Base-by-base conservation (phyloP, 2,329 filamentous ascomycete genomes). In the Pyrenochaeta sp. region DNA sequence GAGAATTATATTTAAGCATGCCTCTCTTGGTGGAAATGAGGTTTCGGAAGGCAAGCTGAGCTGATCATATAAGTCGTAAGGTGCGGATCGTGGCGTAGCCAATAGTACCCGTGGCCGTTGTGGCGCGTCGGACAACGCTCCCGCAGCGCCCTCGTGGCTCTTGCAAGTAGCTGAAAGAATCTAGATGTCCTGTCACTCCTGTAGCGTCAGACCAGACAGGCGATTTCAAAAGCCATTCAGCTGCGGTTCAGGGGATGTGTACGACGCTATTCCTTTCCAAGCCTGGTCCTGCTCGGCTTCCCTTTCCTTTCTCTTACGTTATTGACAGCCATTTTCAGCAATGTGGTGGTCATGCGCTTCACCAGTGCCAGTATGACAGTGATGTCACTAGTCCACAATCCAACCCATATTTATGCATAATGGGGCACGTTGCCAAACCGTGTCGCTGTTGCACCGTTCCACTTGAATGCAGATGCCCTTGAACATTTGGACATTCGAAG, bases 1-100 rank as follows among this genome's bases (percentile, higher is more conserved):
- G 67, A 69, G 42, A 66, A 58, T 12, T 75, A 76, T 54, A 23
- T 68, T n/a, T 68, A 53, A 41, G 10, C 23, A n/a, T n/a, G n/a
- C n/a, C n/a, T n/a, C n/a, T n/a, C n/a, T n/a, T 27, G 23, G 23
- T 27, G 23, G 33, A 31, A 32, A 40, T 21, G 21, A 18, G 17
- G 7, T 6, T 11, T 40, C 17, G 10, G 21, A 40, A 3, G 10
- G 18, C 20, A 40, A 5, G 17, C 10, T 36, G 33, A 17, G 17
- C n/a, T 3, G 33, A 17, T 15, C n/a, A 9, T n/a, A 17, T 15
- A 36, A 17, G 6, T 4, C 15, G 11, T 35, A 5, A 11, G 15
- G 4, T 4, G 32, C 11, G 15, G 11, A 17, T 35, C 6, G 32
- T 17, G 15, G 32, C 32, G 32, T 4, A 35, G 32, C 32, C 32